Evolutionary conservation across 1,284 basidiomycete genomes (phyloP).

Genomic region (Puccinia triticina): DNA sequence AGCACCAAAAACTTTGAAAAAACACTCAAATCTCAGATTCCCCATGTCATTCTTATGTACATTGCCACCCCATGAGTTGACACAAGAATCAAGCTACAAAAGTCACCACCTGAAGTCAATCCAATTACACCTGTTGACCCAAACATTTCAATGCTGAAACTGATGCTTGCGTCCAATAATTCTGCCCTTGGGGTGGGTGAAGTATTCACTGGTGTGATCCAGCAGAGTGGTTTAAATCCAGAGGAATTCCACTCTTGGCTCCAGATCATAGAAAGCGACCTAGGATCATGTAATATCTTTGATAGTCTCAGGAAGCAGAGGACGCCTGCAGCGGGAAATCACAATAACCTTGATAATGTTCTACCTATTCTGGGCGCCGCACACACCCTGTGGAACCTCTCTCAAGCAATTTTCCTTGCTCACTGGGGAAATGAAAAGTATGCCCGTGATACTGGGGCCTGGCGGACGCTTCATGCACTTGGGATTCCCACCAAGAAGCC

Average conservation of each 20-base stretch:
- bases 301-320: too few relatives aligned
- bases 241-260: background rate
- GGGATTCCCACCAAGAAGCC: background rate
- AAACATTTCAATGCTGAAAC: background rate
- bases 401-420: too few relatives aligned
- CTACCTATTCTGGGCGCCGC: constrained; percentile 8
- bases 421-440: constrained; percentile 4
- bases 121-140: background rate
- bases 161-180: constrained; percentile 15
- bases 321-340: background rate
- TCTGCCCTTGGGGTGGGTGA: too few relatives aligned
- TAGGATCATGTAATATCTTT: too few relatives aligned
- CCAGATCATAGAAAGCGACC: background rate
- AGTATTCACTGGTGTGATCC: background rate
- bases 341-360: background rate
- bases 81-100: too few relatives aligned
- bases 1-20: background rate
- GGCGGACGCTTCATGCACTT: background rate
- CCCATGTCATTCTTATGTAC: background rate
- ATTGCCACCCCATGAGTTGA: background rate
- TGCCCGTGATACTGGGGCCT: background rate
- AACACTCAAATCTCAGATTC: background rate
- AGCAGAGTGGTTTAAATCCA: background rate
- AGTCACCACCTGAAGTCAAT: background rate
- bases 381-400: too few relatives aligned